Conservation (phyloP, 2,329 filamentous ascomycete genomes). For the Beauveria asiatica region DNA sequence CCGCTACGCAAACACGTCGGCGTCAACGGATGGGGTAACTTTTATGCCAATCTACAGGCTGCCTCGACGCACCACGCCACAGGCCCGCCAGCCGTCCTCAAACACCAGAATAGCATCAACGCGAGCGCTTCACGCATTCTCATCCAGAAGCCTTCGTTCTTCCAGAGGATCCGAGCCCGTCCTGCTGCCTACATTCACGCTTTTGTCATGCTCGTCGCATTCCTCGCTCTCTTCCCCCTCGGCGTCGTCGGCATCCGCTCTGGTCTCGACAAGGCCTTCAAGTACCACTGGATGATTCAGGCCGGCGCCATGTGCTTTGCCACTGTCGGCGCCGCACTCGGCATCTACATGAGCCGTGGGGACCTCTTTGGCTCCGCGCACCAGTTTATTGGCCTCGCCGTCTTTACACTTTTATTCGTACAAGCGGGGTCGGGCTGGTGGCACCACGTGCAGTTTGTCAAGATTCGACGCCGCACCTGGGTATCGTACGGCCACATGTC, state of each 20-base stretch:
- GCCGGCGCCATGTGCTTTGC: neutral
- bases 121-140: neutral
- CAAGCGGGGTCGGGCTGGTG: conserved; percentile 8
- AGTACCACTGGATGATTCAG: conserved; percentile 11
- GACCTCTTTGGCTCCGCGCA: conserved; percentile 8
- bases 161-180: neutral
- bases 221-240: conserved; percentile 7
- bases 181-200: conserved; percentile 9
- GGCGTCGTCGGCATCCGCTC: conserved; percentile 12
- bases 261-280: conserved; percentile 5
- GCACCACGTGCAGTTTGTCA: conserved; percentile 11
- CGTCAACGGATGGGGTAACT: conserved; percentile 9
- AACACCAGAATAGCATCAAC: neutral
- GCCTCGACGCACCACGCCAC: conserved; percentile 5
- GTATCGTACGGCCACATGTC: conserved; percentile 11
- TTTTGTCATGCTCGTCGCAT: conserved; percentile 8
- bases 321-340: conserved; percentile 1
- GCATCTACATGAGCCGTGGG: conserved; percentile 4
- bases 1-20: conserved; percentile 8
- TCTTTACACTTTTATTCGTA: neutral
- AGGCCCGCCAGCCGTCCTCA: neutral
- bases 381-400: conserved; percentile 4
- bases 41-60: conserved; percentile 8
- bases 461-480: conserved; percentile 10
- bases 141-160: neutral